Evolutionary conservation across 768 basidiomycete genomes (phyloP).

Genomic region (Termitomyces sp.): DNA sequence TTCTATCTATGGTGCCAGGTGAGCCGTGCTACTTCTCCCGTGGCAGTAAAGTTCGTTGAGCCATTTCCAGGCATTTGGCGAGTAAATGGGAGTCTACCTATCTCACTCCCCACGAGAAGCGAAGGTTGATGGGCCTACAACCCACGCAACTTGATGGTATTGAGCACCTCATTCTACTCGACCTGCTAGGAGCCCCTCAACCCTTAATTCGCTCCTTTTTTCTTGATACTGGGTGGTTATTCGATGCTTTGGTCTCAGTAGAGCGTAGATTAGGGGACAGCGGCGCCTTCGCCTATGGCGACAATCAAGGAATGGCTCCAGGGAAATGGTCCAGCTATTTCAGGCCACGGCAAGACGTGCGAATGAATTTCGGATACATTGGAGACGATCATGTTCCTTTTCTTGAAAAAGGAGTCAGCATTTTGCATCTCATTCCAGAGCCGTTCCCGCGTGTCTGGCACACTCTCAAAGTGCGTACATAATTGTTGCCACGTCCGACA

Average conservation of each 20-base stretch:
- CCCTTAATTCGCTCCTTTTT: slow-evolving; percentile 83
- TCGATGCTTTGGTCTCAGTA: slow-evolving; percentile 69
- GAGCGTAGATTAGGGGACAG: slow-evolving; percentile 69
- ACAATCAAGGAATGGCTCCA: slow-evolving; percentile 43
- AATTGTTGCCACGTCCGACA: slow-evolving; percentile 33
- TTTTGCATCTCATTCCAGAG: slow-evolving; percentile 86
- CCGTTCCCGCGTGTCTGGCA: slow-evolving; percentile 95
- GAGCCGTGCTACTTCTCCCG: slow-evolving; percentile 15
- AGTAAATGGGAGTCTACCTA: slow-evolving; percentile 78
- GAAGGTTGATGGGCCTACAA: slow-evolving; percentile 53
- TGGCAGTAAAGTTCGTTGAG: slow-evolving; percentile 4
- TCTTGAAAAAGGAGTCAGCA: slow-evolving; percentile 73
- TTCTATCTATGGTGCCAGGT: slow-evolving; percentile 96
- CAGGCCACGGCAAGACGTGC: slow-evolving; percentile 39
- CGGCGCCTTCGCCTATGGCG: slow-evolving; percentile 55
- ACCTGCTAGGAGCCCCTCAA: slow-evolving; percentile 78
- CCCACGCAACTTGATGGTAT: slow-evolving; percentile 73
- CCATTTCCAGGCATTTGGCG: slow-evolving; percentile 74
- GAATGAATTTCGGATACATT: slow-evolving; percentile 55
- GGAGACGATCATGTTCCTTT: slow-evolving; percentile 97
- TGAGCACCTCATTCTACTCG: slow-evolving; percentile 90
- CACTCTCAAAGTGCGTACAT: slow-evolving; percentile 44
- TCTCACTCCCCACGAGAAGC: slow-evolving; percentile 54
- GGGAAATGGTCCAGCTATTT: slow-evolving; percentile 69
- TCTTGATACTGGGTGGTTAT: slow-evolving; percentile 90